Evolutionary conservation across 495 filamentous ascomycete genomes (phyloP).

Genomic region (Penicillium flavigenum): DNA sequence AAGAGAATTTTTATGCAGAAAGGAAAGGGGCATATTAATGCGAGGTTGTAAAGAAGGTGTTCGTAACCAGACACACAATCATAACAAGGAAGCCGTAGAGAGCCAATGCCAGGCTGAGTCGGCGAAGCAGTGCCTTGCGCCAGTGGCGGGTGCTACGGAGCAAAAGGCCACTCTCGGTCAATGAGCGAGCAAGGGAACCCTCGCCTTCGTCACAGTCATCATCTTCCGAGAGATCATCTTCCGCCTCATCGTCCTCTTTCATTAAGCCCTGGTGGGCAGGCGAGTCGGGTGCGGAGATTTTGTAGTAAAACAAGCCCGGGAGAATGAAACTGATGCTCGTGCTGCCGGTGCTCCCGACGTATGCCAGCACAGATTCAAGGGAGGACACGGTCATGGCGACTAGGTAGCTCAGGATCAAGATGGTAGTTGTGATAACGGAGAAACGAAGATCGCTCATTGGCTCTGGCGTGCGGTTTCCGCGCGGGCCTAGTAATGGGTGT

Average conservation of each 20-base stretch:
- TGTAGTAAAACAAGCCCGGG: slow-evolving; percentile 96
- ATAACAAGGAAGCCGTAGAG: slow-evolving; percentile 87
- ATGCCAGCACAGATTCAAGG: slow-evolving; percentile 86
- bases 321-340: slow-evolving; percentile 96
- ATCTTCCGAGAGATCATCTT: slow-evolving; percentile 40
- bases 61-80: slow-evolving; percentile 81
- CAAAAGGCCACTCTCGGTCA: slow-evolving; percentile 48
- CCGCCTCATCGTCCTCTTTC: slow-evolving; percentile 81
- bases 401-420: slow-evolving; percentile 80
- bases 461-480: slow-evolving; percentile 39
- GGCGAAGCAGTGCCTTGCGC: slow-evolving; percentile 62
- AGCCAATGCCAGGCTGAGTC: slow-evolving; percentile 69
- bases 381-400: slow-evolving; percentile 88
- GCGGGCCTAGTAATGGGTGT: slow-evolving; percentile 41
- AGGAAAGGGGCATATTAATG: slow-evolving; percentile 36
- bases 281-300: slow-evolving; percentile 85
- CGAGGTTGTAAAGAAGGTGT: slow-evolving; percentile 68
- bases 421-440: slow-evolving; percentile 80
- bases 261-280: slow-evolving; percentile 77
- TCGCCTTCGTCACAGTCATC: slow-evolving; percentile 44
- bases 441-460: slow-evolving; percentile 86
- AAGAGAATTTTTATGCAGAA: slow-evolving; percentile 13
- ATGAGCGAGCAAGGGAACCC: slow-evolving; percentile 35
- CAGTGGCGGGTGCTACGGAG: slow-evolving; percentile 54
- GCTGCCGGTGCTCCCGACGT: slow-evolving; percentile 90